Evolutionary conservation across 164 flowering plant species (phyloP).

Genomic region (Kalanchoe fedtschenkoi): DNA sequence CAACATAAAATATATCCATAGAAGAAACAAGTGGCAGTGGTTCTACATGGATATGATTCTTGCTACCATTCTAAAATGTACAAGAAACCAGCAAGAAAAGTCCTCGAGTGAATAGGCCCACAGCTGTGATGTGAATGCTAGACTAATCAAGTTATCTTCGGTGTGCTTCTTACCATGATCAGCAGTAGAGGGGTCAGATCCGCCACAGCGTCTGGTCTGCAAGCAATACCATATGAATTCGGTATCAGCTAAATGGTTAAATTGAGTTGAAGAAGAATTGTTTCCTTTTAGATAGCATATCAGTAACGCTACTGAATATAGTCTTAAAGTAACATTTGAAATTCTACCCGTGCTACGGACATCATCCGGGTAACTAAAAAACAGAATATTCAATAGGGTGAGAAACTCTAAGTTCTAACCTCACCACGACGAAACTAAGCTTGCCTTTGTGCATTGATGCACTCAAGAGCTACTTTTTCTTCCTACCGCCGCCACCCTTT

Average conservation of each 20-base stretch:
- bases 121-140: too few relatives aligned
- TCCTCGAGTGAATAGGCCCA: too few relatives aligned
- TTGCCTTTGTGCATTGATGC: background rate
- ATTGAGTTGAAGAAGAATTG: background rate
- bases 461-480: slow-evolving; percentile 24
- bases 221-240: too few relatives aligned
- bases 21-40: too few relatives aligned
- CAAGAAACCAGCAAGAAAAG: too few relatives aligned
- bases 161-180: too few relatives aligned
- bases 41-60: too few relatives aligned
- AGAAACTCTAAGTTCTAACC: background rate
- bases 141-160: too few relatives aligned
- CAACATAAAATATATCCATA: too few relatives aligned
- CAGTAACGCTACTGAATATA: background rate
- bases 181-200: too few relatives aligned
- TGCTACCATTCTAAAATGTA: too few relatives aligned
- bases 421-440: background rate
- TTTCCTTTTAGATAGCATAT: background rate
- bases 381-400: background rate
- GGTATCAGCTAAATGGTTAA: background rate
- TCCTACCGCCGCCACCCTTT: slow-evolving; percentile 45
- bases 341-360: background rate
- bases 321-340: background rate
- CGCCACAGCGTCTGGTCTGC: too few relatives aligned
- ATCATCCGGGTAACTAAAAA: background rate